Percentiles rank a stretch among this genome's conserved stretches.
phyloP scores from a whole-genome alignment of 1,139 yeast species.

The Blastobotrys indianensis region DNA sequence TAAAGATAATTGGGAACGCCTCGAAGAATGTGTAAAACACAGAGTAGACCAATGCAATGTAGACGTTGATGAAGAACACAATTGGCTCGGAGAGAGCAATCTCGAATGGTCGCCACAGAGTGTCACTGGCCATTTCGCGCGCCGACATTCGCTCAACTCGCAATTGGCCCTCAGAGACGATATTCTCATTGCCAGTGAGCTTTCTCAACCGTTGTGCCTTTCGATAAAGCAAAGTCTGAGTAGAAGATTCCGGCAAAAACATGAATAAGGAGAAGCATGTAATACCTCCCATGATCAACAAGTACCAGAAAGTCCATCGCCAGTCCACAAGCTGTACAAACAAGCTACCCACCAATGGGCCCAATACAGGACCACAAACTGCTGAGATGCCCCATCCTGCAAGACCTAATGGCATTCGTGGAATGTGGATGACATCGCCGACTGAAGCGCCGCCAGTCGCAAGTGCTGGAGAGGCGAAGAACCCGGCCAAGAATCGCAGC shows the following conservation, averaged over 20 bases:
- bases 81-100: slow-evolving; percentile 34
- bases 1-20: slow-evolving; percentile 53
- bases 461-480: slow-evolving; percentile 77
- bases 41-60: slow-evolving; percentile 50
- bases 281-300: slow-evolving; percentile 37
- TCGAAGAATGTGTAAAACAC: slow-evolving; percentile 55
- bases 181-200: slow-evolving; percentile 17
- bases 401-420: slow-evolving; percentile 34
- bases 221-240: slow-evolving; percentile 20
- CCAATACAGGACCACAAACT: slow-evolving; percentile 57
- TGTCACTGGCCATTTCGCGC: slow-evolving; percentile 36
- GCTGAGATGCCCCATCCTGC: slow-evolving; percentile 49
- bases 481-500: slow-evolving; percentile 72
- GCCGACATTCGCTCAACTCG: slow-evolving; percentile 5
- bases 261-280: slow-evolving; percentile 34
- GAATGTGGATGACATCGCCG: slow-evolving; percentile 42
- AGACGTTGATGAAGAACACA: slow-evolving; percentile 36
- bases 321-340: slow-evolving; percentile 26
- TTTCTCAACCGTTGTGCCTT: slow-evolving; percentile 27
- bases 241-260: slow-evolving; percentile 26
- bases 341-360: slow-evolving; percentile 63
- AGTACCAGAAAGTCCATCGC: slow-evolving; percentile 67
- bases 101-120: slow-evolving; percentile 43
- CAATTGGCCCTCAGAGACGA: slow-evolving; percentile 22
- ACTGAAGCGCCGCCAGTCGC: slow-evolving; percentile 86